Percentiles rank a stretch among this genome's conserved stretches.
Conservation (phyloP, 2,329 filamentous ascomycete genomes). For the Fusarium fujikuroi region DNA sequence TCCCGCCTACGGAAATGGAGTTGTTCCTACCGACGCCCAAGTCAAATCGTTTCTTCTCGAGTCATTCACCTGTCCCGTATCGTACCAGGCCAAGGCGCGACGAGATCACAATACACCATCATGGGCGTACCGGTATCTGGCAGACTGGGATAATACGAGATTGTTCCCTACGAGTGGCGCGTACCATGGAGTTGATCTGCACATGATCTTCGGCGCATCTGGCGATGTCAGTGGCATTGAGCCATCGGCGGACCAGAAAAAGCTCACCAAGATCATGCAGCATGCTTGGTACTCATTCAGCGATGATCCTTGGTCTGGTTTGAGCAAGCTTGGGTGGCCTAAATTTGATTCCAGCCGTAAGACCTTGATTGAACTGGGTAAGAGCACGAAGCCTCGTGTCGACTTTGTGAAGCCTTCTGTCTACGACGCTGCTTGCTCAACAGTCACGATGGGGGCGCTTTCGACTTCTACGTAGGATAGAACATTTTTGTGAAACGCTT, state of each 20-base stretch:
- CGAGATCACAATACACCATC: slow-evolving; percentile 48
- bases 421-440: slow-evolving; percentile 33
- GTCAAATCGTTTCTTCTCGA: slow-evolving; percentile 55
- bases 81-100: slow-evolving; percentile 52
- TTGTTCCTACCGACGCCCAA: slow-evolving; percentile 52
- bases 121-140: slow-evolving; percentile 61
- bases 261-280: slow-evolving; percentile 52
- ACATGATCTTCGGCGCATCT: slow-evolving; percentile 59
- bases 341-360: slow-evolving; percentile 25
- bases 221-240: slow-evolving; percentile 53
- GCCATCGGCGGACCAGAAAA: slow-evolving; percentile 44
- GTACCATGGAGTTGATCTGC: slow-evolving; percentile 61
- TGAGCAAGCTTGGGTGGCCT: slow-evolving; percentile 45
- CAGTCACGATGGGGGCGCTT: slow-evolving; percentile 32
- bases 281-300: slow-evolving; percentile 55
- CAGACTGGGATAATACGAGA: slow-evolving; percentile 60
- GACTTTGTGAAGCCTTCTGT: slow-evolving; percentile 25
- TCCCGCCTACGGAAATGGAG: slow-evolving; percentile 52
- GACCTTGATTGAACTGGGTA: slow-evolving; percentile 33
- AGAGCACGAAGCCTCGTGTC: neutral
- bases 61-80: slow-evolving; percentile 59
- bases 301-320: slow-evolving; percentile 50
- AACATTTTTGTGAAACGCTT: rapidly evolving
- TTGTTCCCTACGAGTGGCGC: slow-evolving; percentile 58
- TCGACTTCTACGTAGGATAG: neutral